Evolutionary conservation across 2,329 filamentous ascomycete genomes (phyloP), one percentile per base, ranked within the genome.

Genomic region (Aspergillus japonicus): DNA sequence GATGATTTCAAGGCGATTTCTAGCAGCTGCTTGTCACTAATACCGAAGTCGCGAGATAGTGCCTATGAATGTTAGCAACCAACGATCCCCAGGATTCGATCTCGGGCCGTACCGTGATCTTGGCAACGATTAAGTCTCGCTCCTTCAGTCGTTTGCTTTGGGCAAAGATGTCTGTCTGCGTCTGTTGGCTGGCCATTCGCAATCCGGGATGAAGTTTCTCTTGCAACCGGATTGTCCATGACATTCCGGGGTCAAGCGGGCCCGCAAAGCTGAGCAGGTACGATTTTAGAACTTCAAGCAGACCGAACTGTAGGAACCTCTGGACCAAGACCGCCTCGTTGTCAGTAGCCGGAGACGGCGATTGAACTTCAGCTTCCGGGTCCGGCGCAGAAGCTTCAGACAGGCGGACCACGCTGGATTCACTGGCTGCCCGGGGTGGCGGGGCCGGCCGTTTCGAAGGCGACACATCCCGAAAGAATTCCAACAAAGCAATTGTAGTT

Each of bases 271-370:
- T 74, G 60, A 84, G 70, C 52, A 87, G 71, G 59, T 87, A 88
- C 24, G 86, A 83, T 65, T 89, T 87, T 7, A 87, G 70, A 11
- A 87, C 70, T 64, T 88, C 85, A 2, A 87, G 82, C 12, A 87
- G 70, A 59, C 87, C 87, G 19, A 86, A 85, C 62, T 88, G 85
- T n/a, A 87, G 68, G 3, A 88, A 78, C 53, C 81, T 81, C 44
- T 76, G 77, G 54, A 83, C 81, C 65, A 88, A 74, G 1, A 74
- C 77, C 0, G 73, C 71, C 65, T 89, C 86, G 48, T 81, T 79
- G 21, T 70, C 65, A 11, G 54, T 61, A 11, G 71, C 69, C 7
- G 76, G 78, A 6, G 78, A 76, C 1, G 76, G 68, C 16, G 69
- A 72, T 10, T 74, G 69, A 8, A 70, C 69, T 61, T 83, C 79